These are phyloP conservation scores for Termitomyces sp. DNA, from an alignment of 768 basidiomycete genomes.

Conservation along the genomic window DNA sequence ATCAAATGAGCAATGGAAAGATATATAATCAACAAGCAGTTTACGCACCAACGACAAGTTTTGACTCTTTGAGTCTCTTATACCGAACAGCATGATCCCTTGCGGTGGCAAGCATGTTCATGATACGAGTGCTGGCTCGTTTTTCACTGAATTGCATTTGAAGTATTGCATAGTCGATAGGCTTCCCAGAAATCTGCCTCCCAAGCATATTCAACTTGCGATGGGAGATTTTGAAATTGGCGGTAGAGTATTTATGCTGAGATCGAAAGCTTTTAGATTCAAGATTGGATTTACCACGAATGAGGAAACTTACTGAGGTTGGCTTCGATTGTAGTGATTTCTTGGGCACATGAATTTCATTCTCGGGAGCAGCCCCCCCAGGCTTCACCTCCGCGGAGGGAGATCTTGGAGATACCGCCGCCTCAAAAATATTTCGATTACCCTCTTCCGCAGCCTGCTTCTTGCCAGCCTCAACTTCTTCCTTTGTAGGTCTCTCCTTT, in stretches of 20 bases:
- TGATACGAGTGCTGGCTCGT: slow-evolving; percentile 76
- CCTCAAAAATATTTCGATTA: slow-evolving; percentile 47
- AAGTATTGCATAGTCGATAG: slow-evolving; percentile 91
- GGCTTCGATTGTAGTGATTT: slow-evolving; percentile 20
- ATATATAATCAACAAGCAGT: not conserved
- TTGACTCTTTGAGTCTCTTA: slow-evolving; percentile 66
- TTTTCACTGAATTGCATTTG: slow-evolving; percentile 98
- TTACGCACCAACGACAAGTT: slow-evolving; percentile 77
- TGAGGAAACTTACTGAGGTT: slow-evolving; percentile 19
- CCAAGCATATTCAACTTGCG: slow-evolving; percentile 89
- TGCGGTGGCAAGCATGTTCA: slow-evolving; percentile 84
- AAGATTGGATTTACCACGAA: not conserved
- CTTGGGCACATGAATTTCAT: slow-evolving; percentile 8
- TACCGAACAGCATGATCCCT: slow-evolving; percentile 78
- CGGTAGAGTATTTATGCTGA: slow-evolving; percentile 91
- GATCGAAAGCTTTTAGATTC: not conserved
- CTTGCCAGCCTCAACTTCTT: slow-evolving; percentile 41
- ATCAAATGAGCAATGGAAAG: slow-evolving; percentile 1
- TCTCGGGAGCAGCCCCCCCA: not conserved
- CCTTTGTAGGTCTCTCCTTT: slow-evolving; percentile 38
- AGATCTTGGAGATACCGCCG: slow-evolving; percentile 17
- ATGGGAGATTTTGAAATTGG: slow-evolving; percentile 89
- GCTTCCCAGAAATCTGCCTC: slow-evolving; percentile 83
- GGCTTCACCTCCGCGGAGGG: slow-evolving; percentile 1
- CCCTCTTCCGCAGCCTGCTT: slow-evolving; percentile 39